These are phyloP conservation scores for Mycena albidolilacea DNA, from an alignment of 768 basidiomycete species.

Conservation along the genomic window DNA sequence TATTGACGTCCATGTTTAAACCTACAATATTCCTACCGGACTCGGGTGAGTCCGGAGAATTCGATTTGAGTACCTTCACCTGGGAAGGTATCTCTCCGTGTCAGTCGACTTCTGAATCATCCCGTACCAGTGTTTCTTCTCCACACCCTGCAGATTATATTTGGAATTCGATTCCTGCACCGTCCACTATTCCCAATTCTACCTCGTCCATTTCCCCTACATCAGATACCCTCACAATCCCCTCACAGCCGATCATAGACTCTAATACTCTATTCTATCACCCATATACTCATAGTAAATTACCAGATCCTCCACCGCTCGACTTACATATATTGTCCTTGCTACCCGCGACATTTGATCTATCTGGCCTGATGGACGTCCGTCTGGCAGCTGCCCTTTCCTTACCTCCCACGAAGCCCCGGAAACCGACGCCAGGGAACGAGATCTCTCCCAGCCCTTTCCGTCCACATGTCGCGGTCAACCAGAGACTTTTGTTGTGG, in stretches of 20 bases:
- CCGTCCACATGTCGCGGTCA: constrained; percentile 30
- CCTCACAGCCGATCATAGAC: not conserved
- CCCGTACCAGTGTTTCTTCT: too few species aligned
- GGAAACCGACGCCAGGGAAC: constrained; percentile 11
- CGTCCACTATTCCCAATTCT: not conserved
- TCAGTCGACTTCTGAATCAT: too few species aligned
- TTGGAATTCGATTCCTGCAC: too few species aligned
- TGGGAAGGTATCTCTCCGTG: too few species aligned
- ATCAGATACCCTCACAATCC: too few species aligned
- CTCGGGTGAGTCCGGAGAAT: too few species aligned
- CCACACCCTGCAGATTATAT: too few species aligned
- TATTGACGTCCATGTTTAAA: not conserved
- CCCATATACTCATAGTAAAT: not conserved
- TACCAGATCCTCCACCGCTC: not conserved
- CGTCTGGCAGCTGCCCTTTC: constrained; percentile 4
- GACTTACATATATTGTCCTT: not conserved
- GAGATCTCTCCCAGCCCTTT: not conserved
- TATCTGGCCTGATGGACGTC: not conserved
- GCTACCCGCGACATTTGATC: not conserved
- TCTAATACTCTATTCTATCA: constrained; percentile 12
- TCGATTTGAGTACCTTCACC: too few species aligned
- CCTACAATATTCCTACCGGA: too few species aligned
- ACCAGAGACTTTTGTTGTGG: constrained; percentile 23
- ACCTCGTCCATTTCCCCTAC: not conserved
- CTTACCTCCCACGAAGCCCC: constrained; percentile 12